phyloP scores from a whole-genome alignment of 2,329 filamentous ascomycete species.

The Fusarium annulatum region DNA sequence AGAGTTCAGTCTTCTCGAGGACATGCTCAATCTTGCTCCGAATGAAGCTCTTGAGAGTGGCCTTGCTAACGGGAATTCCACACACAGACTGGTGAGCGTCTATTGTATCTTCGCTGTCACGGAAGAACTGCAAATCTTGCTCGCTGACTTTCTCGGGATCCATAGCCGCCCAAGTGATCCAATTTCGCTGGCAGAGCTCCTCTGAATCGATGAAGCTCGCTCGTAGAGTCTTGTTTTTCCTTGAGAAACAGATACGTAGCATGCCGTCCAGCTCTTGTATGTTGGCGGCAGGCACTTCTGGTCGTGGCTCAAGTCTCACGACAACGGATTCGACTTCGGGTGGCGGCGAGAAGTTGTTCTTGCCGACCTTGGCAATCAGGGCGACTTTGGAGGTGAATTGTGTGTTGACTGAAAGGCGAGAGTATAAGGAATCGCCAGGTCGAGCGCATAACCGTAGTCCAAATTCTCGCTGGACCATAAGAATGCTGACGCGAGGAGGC shows the following conservation, averaged over 20 bases:
- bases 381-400: neutral
- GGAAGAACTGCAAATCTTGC: constrained; percentile 9
- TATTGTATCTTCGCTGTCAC: constrained; percentile 9
- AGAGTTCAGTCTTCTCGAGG: constrained; percentile 8
- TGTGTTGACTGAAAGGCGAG: neutral
- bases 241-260: neutral
- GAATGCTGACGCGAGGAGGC: neutral
- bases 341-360: neutral
- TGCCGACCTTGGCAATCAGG: neutral
- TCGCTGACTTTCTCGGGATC: constrained; percentile 7
- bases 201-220: neutral
- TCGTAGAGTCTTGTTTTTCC: neutral
- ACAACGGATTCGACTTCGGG: neutral
- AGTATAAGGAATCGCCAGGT: neutral
- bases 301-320: neutral
- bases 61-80: constrained; percentile 10
- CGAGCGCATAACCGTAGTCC: neutral
- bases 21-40: constrained; percentile 13
- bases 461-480: neutral
- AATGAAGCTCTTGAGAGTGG: constrained; percentile 13
- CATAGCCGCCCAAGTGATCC: neutral
- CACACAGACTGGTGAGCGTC: constrained; percentile 17
- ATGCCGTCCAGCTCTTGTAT: neutral
- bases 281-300: neutral
- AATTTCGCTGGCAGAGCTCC: neutral